Conservation (phyloP, 2,329 filamentous ascomycete species). For the Aplosporella prunicola region DNA sequence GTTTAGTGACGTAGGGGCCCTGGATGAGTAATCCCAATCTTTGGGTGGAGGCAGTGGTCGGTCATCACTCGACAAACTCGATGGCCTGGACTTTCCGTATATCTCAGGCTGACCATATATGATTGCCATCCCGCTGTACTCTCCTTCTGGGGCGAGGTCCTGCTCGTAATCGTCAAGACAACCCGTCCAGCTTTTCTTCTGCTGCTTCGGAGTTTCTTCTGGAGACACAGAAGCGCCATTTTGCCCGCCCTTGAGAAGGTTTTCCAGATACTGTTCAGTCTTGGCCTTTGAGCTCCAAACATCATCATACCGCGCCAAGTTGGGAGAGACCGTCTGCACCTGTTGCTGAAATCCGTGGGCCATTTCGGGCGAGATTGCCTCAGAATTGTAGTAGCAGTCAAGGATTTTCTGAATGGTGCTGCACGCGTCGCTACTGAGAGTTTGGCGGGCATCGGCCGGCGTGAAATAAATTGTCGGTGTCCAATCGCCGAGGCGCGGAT, state of each 20-base stretch:
- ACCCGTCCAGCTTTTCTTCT: slow-evolving; percentile 18
- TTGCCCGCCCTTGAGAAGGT: slow-evolving; percentile 28
- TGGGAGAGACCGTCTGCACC: slow-evolving; percentile 40
- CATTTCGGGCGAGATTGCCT: slow-evolving; percentile 29
- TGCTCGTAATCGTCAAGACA: slow-evolving; percentile 11
- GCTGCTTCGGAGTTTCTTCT: slow-evolving; percentile 10
- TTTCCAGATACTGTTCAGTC: slow-evolving; percentile 46
- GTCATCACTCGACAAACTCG: slow-evolving; percentile 15
- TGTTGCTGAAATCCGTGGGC: slow-evolving; percentile 31
- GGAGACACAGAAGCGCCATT: background rate
- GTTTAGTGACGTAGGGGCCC: background rate
- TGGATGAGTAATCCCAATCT: slow-evolving; percentile 26
- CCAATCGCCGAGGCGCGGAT: slow-evolving; percentile 18
- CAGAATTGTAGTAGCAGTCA: slow-evolving; percentile 31
- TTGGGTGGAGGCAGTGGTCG: slow-evolving; percentile 36
- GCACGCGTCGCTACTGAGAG: slow-evolving; percentile 34
- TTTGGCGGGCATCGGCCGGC: slow-evolving; percentile 19
- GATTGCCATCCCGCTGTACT: slow-evolving; percentile 26
- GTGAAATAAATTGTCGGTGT: slow-evolving; percentile 15
- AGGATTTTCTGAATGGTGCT: slow-evolving; percentile 33
- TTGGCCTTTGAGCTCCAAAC: slow-evolving; percentile 47
- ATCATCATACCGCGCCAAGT: slow-evolving; percentile 34
- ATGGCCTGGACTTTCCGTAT: slow-evolving; percentile 7
- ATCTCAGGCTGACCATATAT: slow-evolving; percentile 20
- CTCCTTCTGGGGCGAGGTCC: slow-evolving; percentile 17